Conservation (phyloP, 148 eudicot genomes). For the Rhododendron vialii region DNA sequence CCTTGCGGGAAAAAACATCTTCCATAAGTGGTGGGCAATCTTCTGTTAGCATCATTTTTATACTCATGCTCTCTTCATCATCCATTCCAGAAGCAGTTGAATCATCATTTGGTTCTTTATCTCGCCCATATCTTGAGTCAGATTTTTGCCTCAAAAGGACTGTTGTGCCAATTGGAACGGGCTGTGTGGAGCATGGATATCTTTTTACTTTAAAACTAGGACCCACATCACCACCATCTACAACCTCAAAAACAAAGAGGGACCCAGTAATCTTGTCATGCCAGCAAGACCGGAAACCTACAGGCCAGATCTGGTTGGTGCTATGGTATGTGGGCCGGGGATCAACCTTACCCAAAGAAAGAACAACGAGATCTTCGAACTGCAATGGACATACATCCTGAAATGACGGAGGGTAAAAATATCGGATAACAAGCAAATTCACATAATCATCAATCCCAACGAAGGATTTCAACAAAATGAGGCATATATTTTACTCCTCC, state of each 20-base stretch:
- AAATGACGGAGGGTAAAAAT: background rate
- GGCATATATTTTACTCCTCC: background rate
- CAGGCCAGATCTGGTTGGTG: constrained; percentile 40
- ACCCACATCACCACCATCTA: constrained; percentile 48
- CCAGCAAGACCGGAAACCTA: constrained; percentile 52
- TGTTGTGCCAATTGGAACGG: constrained; percentile 38
- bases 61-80: constrained; percentile 33
- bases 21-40: constrained; percentile 34
- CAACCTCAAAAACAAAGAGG: constrained; percentile 39
- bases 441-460: background rate
- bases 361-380: constrained; percentile 40
- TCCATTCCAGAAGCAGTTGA: constrained; percentile 3
- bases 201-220: constrained; percentile 42
- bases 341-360: constrained; percentile 43
- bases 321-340: constrained; percentile 38
- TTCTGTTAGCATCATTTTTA: constrained; percentile 36
- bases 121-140: constrained; percentile 16
- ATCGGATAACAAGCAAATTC: constrained; percentile 4
- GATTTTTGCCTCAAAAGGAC: constrained; percentile 23
- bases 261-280: constrained; percentile 57
- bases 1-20: constrained; percentile 14
- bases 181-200: constrained; percentile 34
- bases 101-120: constrained; percentile 9
- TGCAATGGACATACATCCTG: constrained; percentile 44
- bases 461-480: background rate